Conservation (phyloP, 2,329 filamentous ascomycete species). For the Fusarium dimerum region DNA sequence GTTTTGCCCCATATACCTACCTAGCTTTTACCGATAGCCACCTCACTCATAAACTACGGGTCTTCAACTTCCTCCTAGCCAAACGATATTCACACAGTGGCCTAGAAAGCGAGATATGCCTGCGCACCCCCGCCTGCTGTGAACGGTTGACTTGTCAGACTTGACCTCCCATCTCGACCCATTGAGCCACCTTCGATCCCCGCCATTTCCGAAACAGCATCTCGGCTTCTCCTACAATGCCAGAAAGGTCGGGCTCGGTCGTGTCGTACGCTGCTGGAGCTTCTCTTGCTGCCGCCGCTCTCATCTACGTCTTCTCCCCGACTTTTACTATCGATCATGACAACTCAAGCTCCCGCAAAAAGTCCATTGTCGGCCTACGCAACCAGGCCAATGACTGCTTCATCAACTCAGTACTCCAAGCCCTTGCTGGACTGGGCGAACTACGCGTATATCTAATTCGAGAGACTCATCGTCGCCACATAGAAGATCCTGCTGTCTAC, state of each 20-base stretch:
- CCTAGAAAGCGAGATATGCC: constrained; percentile 21
- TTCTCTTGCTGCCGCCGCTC: constrained; percentile 88
- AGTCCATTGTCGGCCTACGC: constrained; percentile 81
- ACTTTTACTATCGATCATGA: constrained; percentile 93
- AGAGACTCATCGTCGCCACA: constrained; percentile 79
- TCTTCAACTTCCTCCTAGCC: too few species aligned
- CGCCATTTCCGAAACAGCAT: constrained; percentile 24
- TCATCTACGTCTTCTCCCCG: constrained; percentile 97
- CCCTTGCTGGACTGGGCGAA: constrained; percentile 85
- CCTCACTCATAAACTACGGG: too few species aligned
- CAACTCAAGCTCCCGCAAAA: constrained; percentile 67
- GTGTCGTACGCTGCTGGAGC: constrained; percentile 94
- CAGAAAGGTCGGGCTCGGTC: constrained; percentile 40
- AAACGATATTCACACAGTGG: too few species aligned
- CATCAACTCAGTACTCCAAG: constrained; percentile 95
- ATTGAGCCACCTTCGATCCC: constrained; percentile 7
- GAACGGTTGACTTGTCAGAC: constrained; percentile 27
- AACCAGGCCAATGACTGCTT: constrained; percentile 96
- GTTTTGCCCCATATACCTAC: too few species aligned
- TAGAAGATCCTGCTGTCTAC: constrained; percentile 80
- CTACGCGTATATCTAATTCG: constrained; percentile 89
- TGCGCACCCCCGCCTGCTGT: constrained; percentile 23
- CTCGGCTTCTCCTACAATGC: constrained; percentile 32
- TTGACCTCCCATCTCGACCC: constrained; percentile 10
- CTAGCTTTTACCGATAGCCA: too few species aligned